Percentiles rank a stretch among this genome's conserved stretches.
phyloP scores from a whole-genome alignment of 1,284 basidiomycete species.

The Puccinia hordei region DNA sequence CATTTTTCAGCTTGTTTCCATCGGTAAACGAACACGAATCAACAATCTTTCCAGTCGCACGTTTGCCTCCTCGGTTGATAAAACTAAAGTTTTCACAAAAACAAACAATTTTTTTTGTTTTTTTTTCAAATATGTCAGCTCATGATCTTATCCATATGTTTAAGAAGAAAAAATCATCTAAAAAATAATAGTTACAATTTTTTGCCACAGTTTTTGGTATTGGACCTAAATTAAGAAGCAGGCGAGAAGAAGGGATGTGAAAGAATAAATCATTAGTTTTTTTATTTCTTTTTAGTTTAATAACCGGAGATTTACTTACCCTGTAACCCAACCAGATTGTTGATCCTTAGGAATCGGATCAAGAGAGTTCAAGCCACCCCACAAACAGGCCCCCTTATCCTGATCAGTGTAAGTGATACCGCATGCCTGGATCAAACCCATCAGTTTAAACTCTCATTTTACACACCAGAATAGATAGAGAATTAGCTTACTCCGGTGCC shows the following conservation, averaged over 20 bases:
- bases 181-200: background rate
- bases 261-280: background rate
- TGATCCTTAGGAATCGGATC: background rate
- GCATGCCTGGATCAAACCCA: background rate
- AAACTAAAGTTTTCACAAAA: background rate
- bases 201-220: conserved; percentile 2
- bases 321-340: background rate
- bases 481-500: too few relatives aligned
- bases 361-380: background rate
- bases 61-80: background rate
- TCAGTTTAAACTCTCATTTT: too few relatives aligned
- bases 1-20: background rate
- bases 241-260: too few relatives aligned
- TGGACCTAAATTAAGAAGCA: background rate
- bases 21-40: background rate
- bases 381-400: background rate
- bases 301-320: background rate
- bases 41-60: background rate
- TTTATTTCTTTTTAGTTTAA: background rate
- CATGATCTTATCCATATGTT: too few relatives aligned
- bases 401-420: background rate
- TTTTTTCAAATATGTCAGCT: too few relatives aligned
- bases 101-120: too few relatives aligned
- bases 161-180: background rate
- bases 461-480: too few relatives aligned